Evolutionary conservation across 2,329 filamentous ascomycete species (phyloP).

Genomic region (Ceratocystis colombiana): DNA sequence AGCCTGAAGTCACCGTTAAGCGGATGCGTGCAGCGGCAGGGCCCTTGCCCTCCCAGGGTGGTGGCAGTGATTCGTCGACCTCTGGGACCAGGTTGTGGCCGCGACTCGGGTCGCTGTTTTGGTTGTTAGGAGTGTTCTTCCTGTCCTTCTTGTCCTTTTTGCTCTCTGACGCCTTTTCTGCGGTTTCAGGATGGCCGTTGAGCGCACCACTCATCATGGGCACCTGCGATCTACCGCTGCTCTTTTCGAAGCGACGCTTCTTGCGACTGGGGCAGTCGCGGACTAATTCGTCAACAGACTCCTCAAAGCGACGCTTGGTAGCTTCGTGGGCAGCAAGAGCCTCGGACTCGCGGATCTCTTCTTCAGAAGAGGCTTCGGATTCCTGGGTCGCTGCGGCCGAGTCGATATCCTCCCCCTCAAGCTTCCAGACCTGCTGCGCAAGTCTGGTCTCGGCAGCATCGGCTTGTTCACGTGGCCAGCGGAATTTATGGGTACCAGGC

Average conservation of each 20-base stretch:
- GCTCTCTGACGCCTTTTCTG: constrained; percentile 1
- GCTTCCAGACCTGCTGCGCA: constrained; percentile 60
- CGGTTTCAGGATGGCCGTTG: constrained; percentile 18
- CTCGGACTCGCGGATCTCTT: constrained; percentile 46
- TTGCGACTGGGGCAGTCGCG: constrained; percentile 37
- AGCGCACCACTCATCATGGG: constrained; percentile 25
- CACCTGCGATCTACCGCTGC: constrained; percentile 30
- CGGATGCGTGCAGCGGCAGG: constrained; percentile 72
- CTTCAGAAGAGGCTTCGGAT: constrained; percentile 40
- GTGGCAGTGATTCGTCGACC: constrained; percentile 40
- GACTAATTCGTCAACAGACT: constrained; percentile 48
- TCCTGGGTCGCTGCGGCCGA: constrained; percentile 33
- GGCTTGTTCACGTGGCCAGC: constrained; percentile 72
- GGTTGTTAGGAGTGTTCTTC: constrained; percentile 15
- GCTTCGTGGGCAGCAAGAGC: constrained; percentile 47
- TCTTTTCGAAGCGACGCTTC: constrained; percentile 25
- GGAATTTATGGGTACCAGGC: constrained; percentile 66
- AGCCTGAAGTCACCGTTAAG: constrained; percentile 90
- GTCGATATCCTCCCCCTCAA: constrained; percentile 43
- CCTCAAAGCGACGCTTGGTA: constrained; percentile 49
- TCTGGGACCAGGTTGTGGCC: constrained; percentile 47
- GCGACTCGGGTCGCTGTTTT: constrained; percentile 30
- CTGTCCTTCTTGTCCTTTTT: constrained; percentile 16
- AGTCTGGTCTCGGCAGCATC: constrained; percentile 63
- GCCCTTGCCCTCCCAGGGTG: constrained; percentile 50